Conservation (phyloP, 352 stramenopile genomes). For the Globisporangium camurandrum region DNA sequence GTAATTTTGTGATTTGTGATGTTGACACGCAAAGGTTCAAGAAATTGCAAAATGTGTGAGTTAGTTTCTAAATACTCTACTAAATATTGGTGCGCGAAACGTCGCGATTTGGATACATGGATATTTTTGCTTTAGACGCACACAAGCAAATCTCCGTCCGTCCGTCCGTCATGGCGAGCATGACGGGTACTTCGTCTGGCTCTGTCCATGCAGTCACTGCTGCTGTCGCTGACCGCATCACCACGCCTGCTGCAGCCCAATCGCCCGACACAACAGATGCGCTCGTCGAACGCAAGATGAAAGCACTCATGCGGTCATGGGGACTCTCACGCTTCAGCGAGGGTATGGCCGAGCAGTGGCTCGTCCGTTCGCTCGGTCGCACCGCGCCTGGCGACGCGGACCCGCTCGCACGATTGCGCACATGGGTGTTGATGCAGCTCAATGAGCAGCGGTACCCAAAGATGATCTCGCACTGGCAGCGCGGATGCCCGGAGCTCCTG, state of each 20-base stretch:
- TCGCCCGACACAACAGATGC: background rate
- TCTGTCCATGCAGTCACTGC: background rate
- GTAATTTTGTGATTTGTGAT: background rate
- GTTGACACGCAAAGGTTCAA: no score
- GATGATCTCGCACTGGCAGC: slow-evolving; percentile 42
- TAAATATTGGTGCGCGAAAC: no score
- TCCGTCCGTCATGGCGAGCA: no score
- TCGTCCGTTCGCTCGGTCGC: slow-evolving; percentile 23
- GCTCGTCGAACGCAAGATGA: slow-evolving; percentile 29
- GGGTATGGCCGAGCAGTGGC: slow-evolving; percentile 54
- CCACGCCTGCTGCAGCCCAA: background rate
- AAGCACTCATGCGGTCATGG: slow-evolving; percentile 42
- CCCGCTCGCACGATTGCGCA: slow-evolving; percentile 29
- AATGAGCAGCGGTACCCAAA: slow-evolving; percentile 29
- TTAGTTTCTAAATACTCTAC: no score
- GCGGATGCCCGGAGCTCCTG: slow-evolving; percentile 58
- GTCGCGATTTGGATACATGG: no score
- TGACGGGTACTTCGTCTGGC: no score
- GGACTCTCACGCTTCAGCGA: slow-evolving; percentile 61
- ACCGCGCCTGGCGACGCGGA: slow-evolving; percentile 8
- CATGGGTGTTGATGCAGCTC: slow-evolving; percentile 67
- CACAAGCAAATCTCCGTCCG: no score
- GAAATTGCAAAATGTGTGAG: no score
- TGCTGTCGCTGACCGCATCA: background rate
- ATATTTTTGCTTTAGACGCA: no score